Evolutionary conservation across 202 grass and related monocot species (phyloP), one percentile per base, ranked within the genome.

Genomic region (Dendrocalamus latiflorus): DNA sequence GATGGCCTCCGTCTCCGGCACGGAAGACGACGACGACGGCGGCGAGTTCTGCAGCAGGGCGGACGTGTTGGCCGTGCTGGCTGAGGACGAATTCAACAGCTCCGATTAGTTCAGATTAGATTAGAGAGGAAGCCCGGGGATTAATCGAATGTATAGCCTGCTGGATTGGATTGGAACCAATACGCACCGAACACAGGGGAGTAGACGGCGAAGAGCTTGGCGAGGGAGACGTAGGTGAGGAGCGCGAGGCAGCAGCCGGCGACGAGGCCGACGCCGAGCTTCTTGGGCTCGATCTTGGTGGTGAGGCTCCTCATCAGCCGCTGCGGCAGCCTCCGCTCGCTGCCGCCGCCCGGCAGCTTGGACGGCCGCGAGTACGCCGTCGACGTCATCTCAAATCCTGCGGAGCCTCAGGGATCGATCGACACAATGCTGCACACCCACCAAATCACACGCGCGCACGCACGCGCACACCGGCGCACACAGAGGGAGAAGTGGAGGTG

Each of bases 201-300:
- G 74, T 93, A 90, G 81, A 93, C 86, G 6, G 91, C 88, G 84
- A 93, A 93, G 70, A 93, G 66, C 81, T 90, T 93, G 64, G 88
- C 85, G 6, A 90, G 81, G 65, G 91, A 90, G 61, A 93, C 70
- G 44, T 93, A 93, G 43, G 91, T 90, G 44, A 93, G 88, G 51
- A 93, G 81, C 22, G 86, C 85, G 55, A 93, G 83, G 75, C 91
- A 88, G 48, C 81, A 86, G 16, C 88, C 91, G 37, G 91, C 91
- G 37, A 90, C 9, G 70, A 93, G 84, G 54, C 91, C 91, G 33
- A 85, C 53, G 22, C 88, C 91, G 55, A 93, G 85, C 76, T 93
- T 93, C 77, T 85, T 93, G 50, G 91, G 85, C 78, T 93, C 91
- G 79, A 93, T 86, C 75, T 88, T 90, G 66, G 75, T 66, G 25